Percentiles rank a stretch among this genome's conserved stretches.
Evolutionary conservation across 2,329 filamentous ascomycete genomes (phyloP).

Genomic region (Coleophoma eucalyptorum): DNA sequence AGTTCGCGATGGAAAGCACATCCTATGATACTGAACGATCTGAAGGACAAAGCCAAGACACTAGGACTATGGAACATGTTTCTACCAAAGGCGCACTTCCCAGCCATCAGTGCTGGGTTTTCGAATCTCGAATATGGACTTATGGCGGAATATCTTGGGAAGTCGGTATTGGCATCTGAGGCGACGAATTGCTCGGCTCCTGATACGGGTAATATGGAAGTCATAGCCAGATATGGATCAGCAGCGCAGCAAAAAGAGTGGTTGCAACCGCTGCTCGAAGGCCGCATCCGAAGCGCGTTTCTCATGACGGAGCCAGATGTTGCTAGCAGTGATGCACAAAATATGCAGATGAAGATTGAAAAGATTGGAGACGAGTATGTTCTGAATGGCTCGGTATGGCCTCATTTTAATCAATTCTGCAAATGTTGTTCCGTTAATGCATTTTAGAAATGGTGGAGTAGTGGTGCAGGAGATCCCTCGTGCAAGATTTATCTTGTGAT

Average conservation of each 20-base stretch:
- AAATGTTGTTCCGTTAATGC: neutral
- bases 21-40: slow-evolving; percentile 75
- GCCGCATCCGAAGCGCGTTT: slow-evolving; percentile 80
- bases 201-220: slow-evolving; percentile 91
- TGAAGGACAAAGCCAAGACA: slow-evolving; percentile 76
- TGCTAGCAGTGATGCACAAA: slow-evolving; percentile 82
- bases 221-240: slow-evolving; percentile 81
- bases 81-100: slow-evolving; percentile 86
- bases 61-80: slow-evolving; percentile 98
- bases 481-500: slow-evolving; percentile 92
- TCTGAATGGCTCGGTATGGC: slow-evolving; percentile 72
- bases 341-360: slow-evolving; percentile 77
- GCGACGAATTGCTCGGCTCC: slow-evolving; percentile 72
- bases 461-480: slow-evolving; percentile 81
- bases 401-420: slow-evolving; percentile 6
- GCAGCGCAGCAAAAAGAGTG: slow-evolving; percentile 77
- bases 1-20: slow-evolving; percentile 71
- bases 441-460: slow-evolving; percentile 94
- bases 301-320: slow-evolving; percentile 87
- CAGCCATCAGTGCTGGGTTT: slow-evolving; percentile 77
- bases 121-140: slow-evolving; percentile 91
- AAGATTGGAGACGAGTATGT: slow-evolving; percentile 82
- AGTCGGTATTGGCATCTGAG: slow-evolving; percentile 61
- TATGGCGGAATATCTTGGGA: slow-evolving; percentile 92
- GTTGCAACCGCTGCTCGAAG: slow-evolving; percentile 73